Evolutionary conservation across 352 stramenopile species (phyloP), one percentile per base, ranked within the genome.

Genomic region (Pythium vanterpoolii): DNA sequence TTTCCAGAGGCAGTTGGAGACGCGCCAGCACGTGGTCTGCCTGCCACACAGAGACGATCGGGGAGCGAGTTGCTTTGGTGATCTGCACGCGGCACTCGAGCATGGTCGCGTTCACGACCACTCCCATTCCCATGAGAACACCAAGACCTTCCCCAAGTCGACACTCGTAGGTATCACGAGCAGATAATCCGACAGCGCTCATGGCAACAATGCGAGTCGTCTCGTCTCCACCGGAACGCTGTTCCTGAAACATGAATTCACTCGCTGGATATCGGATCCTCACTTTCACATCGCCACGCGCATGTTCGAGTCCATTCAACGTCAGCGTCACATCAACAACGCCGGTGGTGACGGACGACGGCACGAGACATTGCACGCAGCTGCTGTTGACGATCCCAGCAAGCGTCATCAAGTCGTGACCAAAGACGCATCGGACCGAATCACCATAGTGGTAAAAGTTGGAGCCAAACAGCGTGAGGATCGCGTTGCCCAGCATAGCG

Each of bases 271-370:
- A 65, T 8, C 56, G 33, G n/a, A 70, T 46, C 4, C 23, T 14
- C 9, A 70, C 10, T 1, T 34, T 24, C 18, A 19, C 50, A 14
- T 26, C 5, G 10, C 56, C 38, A 7, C 40, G 23, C 1, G 63
- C 63, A 45, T 19, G 43, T 47, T 70, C 63, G 1, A 66, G 7
- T 11, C 63, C 45, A 49, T 70, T 70, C 4, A 70, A 42, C 3
- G 43, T 62, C 2, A 70, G 13, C 2, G 5, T 60, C 26, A 70
- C 39, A 18, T 54, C 59, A 1, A 43, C 56, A 2, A 7, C 7
- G 2, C 56, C 63, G 26, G 4, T 26, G 7, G 24, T 14, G 9
- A 56, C 39, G 1, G 45, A 55, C 16, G 50, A 59, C 2, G 63
- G 63, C 23, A 65, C 45, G 4, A 70, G 52, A 28, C 63, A 70